phyloP scores from a whole-genome alignment of 2,329 filamentous ascomycete genomes.

The Alternaria longipes region DNA sequence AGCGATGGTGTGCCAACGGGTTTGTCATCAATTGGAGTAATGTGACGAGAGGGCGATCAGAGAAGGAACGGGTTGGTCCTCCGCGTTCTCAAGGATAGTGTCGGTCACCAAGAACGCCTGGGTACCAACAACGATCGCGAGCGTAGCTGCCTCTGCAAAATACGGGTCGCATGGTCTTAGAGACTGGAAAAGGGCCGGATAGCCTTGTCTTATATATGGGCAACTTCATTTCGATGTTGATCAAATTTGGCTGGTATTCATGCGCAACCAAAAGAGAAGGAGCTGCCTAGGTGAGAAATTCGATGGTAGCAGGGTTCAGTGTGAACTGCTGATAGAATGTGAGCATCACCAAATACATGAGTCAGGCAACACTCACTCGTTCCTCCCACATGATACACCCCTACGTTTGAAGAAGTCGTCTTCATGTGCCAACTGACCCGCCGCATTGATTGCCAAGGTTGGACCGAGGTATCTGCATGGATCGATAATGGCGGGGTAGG shows the following conservation, averaged over 20 bases:
- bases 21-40: background rate
- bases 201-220: background rate
- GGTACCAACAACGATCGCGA: background rate
- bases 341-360: background rate
- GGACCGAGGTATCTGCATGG: background rate
- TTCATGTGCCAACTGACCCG: background rate
- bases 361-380: background rate
- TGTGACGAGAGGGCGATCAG: slow-evolving; percentile 3
- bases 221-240: background rate
- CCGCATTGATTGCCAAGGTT: background rate
- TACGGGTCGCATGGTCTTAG: background rate
- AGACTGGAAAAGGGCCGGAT: background rate
- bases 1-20: background rate
- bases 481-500: background rate
- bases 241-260: background rate
- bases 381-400: background rate
- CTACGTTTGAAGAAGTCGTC: background rate
- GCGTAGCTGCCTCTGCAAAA: background rate
- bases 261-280: background rate
- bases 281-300: background rate
- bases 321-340: background rate
- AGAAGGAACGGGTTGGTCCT: background rate
- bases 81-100: background rate
- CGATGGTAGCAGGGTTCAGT: background rate
- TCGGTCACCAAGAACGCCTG: background rate